phyloP scores from a whole-genome alignment of 495 filamentous ascomycete genomes.

The Hypomontagnella submonticulosa region DNA sequence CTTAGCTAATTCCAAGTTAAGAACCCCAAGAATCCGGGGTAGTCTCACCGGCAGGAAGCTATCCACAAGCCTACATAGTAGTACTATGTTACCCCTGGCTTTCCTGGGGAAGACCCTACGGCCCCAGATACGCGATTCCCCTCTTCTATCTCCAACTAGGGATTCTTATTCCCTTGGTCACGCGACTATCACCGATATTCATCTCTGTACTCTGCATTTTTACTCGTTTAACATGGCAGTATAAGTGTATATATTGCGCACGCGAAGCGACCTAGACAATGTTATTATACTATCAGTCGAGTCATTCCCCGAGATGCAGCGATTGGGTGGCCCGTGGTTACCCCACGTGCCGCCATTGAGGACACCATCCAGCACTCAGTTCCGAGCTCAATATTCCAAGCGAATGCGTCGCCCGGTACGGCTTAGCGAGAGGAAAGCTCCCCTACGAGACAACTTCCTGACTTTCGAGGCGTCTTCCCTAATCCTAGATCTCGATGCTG shows the following conservation, averaged over 20 bases:
- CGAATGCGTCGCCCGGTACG: not conserved
- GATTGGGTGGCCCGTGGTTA: slow-evolving; percentile 7
- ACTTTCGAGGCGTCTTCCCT: slow-evolving; percentile 31
- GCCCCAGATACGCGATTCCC: no score
- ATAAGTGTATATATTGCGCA: no score
- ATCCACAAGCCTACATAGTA: no score
- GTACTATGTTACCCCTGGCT: not conserved
- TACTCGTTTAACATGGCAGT: no score
- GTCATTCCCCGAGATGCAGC: slow-evolving; percentile 32
- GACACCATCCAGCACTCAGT: slow-evolving; percentile 15
- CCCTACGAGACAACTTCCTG: not conserved
- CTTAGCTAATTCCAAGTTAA: not conserved
- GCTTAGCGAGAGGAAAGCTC: not conserved
- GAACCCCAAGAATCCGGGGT: slow-evolving; percentile 35
- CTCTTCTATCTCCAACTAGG: no score
- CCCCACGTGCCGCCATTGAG: slow-evolving; percentile 17
- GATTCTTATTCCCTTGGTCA: not conserved
- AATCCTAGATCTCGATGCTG: slow-evolving; percentile 47
- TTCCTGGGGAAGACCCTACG: slow-evolving; percentile 17
- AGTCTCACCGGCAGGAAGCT: not conserved
- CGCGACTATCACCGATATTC: not conserved
- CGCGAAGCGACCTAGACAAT: slow-evolving; percentile 6
- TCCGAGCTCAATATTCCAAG: slow-evolving; percentile 4
- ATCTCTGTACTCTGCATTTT: no score
- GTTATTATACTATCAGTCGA: slow-evolving; percentile 13